Base-by-base conservation (phyloP, 2,329 filamentous ascomycete genomes). In the Polytolypa hystricis region DNA sequence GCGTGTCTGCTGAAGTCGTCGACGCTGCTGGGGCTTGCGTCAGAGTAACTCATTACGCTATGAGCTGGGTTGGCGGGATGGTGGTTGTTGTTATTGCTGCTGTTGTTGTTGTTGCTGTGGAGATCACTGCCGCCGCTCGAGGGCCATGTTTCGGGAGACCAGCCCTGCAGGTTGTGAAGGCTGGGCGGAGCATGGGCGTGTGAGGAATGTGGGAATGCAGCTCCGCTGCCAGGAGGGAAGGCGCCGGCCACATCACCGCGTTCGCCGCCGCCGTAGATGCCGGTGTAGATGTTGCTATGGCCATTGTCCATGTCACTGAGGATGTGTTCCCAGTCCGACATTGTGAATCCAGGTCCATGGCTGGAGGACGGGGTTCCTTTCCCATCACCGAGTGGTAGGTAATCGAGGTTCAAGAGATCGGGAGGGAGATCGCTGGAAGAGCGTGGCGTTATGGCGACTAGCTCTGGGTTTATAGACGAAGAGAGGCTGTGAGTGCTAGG, bases 291-390 rank as follows among this genome's bases (percentile, higher is more conserved):
- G 52, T 89, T 93, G 37, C 79, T 75, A 45, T 80, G 73, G 1
- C 84, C 84, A 23, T 78, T 78, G 48, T 93, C 85, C 55, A 93
- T 77, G 15, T 79, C 80, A 3, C 81, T 79, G 2, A 93, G 69
- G 0, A 93, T 69, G 2, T 79, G 76, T 56, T 93, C 85, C 86
- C 85, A 93, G 48, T 91, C 84, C 0, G 76, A 68, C 6, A 77
- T 64, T 1, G 77, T 77, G 9, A 79, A 69, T 11, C 60, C 62
- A 3, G 55, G 26, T 9, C 53, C 50, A 16, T 56, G 50, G 17
- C 53, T 46, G 37, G 54, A 43, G 2, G 53, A 50, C 10, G 44
- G 50, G 46, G 45, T 38, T 59, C 58, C 17, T 46, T 51, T 38
- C 46, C 52, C 47, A 15, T 58, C 52, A n/a, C 52, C 47, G 23